A percentile compares a stretch with the other conserved stretches of the same genome.
Evolutionary conservation across 257 asterid genomes (phyloP).

Genomic region (Rhazya stricta): DNA sequence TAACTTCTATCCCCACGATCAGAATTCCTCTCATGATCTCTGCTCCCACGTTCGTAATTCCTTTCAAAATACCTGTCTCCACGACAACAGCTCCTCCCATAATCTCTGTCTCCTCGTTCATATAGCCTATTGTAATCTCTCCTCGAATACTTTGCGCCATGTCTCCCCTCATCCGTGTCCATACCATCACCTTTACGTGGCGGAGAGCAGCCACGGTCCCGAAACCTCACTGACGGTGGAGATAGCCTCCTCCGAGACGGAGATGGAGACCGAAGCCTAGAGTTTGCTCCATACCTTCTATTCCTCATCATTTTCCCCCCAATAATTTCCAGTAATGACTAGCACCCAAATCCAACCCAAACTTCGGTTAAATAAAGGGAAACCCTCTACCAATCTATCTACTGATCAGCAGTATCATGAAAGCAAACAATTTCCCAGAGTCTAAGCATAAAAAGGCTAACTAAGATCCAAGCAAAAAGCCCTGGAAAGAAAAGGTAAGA

Average conservation of each 20-base stretch:
- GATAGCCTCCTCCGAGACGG: slow-evolving; percentile 16
- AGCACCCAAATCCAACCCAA: background rate
- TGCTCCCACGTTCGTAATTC: background rate
- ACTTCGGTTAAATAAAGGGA: background rate
- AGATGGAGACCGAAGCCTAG: slow-evolving; percentile 33
- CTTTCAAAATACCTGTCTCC: slow-evolving; percentile 4
- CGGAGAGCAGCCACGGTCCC: slow-evolving; percentile 21
- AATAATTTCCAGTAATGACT: background rate
- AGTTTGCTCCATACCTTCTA: slow-evolving; percentile 30
- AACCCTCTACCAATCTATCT: background rate
- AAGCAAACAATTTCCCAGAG: too few relatives aligned
- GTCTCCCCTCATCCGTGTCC: slow-evolving; percentile 9
- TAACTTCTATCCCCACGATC: background rate
- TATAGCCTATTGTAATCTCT: slow-evolving; percentile 11
- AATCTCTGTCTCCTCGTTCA: background rate
- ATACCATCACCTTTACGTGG: background rate
- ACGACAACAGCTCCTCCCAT: background rate
- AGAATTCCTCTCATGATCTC: slow-evolving; percentile 15
- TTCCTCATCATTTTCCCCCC: slow-evolving; percentile 34
- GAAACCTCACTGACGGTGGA: slow-evolving; percentile 16
- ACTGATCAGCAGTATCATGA: background rate
- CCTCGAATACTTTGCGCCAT: slow-evolving; percentile 1
- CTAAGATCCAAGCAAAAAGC: background rate
- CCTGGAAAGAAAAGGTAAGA: background rate
- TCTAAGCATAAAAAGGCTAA: background rate